These are phyloP conservation scores for Cyclotella atomus DNA, from an alignment of 108 stramenopile genomes.

Conservation along the genomic window DNA sequence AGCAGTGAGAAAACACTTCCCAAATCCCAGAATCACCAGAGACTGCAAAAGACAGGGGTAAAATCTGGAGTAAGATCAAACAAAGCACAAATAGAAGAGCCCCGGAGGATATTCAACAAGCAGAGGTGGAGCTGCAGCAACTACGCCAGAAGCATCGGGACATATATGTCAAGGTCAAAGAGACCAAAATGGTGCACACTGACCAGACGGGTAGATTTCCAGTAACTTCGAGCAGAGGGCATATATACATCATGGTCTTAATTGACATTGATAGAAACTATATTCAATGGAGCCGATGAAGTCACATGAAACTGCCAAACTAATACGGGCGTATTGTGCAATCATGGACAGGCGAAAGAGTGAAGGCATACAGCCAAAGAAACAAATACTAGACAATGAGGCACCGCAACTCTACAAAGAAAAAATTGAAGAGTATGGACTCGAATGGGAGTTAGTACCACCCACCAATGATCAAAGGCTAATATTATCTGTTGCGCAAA, in stretches of 20 bases:
- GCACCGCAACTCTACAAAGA: neutral
- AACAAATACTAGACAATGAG: conserved; percentile 25
- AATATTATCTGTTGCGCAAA: no score
- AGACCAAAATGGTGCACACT: neutral
- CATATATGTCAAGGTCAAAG: neutral
- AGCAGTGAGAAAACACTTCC: conserved; percentile 15
- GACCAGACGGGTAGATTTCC: conserved; percentile 30
- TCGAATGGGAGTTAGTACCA: conserved; percentile 24
- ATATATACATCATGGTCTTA: conserved; percentile 48
- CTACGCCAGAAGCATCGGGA: neutral
- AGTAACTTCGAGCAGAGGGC: conserved; percentile 27
- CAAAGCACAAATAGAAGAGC: neutral
- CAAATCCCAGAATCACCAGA: conserved; percentile 19
- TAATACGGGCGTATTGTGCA: neutral
- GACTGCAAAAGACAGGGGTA: conserved; percentile 7
- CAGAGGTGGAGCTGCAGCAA: neutral
- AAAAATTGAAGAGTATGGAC: neutral
- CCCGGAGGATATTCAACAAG: neutral
- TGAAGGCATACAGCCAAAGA: neutral
- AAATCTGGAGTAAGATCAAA: conserved; percentile 14
- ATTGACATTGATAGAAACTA: conserved; percentile 49
- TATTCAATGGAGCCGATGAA: conserved; percentile 42
- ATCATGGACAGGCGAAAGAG: neutral
- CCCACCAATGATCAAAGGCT: conserved; percentile 33
- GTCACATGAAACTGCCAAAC: neutral